Evolutionary conservation across 495 filamentous ascomycete species (phyloP).

Genomic region (Parathielavia appendiculata): DNA sequence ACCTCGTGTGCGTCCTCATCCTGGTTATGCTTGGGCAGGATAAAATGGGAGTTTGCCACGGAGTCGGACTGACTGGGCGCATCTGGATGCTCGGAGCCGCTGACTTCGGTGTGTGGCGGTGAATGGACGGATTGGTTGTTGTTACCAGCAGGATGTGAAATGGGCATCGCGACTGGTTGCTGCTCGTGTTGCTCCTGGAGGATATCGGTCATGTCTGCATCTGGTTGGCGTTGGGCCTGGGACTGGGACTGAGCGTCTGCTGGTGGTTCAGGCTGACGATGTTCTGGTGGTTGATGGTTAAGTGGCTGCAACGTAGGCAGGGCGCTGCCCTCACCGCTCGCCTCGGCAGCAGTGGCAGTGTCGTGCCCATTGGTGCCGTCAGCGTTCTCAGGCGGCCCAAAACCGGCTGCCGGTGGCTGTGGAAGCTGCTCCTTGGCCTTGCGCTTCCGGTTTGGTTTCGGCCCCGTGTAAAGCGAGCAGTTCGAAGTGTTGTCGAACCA

Average conservation of each 20-base stretch:
- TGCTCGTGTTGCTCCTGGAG: neutral
- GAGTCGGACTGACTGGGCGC: neutral
- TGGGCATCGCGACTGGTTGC: neutral
- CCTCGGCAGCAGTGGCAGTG: neutral
- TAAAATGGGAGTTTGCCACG: neutral
- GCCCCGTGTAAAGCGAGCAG: constrained; percentile 34
- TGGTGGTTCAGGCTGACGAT: too few relatives aligned
- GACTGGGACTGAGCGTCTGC: neutral
- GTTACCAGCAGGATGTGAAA: neutral
- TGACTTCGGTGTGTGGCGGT: neutral
- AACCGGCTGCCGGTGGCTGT: neutral
- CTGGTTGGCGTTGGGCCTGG: neutral
- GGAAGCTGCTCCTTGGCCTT: constrained; percentile 28
- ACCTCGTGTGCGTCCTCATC: neutral
- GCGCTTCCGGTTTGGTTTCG: constrained; percentile 33
- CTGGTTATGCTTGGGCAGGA: neutral
- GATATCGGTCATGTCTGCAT: constrained; percentile 1
- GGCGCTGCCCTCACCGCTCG: neutral
- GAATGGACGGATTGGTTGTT: neutral
- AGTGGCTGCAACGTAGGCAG: neutral
- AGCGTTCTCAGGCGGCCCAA: neutral
- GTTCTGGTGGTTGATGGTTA: neutral
- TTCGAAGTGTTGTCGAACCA: constrained; percentile 35
- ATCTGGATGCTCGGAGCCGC: neutral
- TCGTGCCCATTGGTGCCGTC: neutral